Percentiles rank a stretch among this genome's conserved stretches.
phyloP scores from a whole-genome alignment of 2,329 filamentous ascomycete genomes.

The Diaporthe humulicola region DNA sequence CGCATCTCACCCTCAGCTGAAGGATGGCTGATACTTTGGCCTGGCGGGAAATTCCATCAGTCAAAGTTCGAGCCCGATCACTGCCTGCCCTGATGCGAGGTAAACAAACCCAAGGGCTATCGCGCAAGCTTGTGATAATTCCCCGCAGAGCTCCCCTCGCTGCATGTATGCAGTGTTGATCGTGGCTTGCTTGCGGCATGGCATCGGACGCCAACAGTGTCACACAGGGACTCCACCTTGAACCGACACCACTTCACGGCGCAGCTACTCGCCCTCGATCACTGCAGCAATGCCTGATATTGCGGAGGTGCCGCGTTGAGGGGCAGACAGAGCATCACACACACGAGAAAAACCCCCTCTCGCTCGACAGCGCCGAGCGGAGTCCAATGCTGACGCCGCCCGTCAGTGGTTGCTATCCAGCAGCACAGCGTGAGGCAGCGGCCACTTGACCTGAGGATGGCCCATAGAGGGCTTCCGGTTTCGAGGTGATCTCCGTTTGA shows the following conservation, averaged over 20 bases:
- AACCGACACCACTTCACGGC: neutral
- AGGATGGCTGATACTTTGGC: neutral
- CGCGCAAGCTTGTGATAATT: constrained; percentile 7
- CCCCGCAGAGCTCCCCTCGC: constrained; percentile 13
- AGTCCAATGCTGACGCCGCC: neutral
- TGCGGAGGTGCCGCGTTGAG: neutral
- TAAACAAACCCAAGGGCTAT: neutral
- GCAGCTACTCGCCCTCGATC: neutral
- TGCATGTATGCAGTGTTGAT: constrained; percentile 17
- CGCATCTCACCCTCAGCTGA: neutral
- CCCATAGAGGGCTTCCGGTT: neutral
- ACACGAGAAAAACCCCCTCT: neutral
- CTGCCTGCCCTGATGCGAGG: neutral
- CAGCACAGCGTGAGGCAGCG: neutral
- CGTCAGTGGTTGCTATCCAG: neutral
- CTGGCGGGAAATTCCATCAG: neutral
- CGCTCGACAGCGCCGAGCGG: neutral
- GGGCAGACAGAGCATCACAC: neutral
- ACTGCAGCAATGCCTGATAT: neutral
- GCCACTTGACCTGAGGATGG: constrained; percentile 27
- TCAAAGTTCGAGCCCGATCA: neutral
- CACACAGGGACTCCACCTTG: neutral
- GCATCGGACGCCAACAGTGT: constrained; percentile 16
- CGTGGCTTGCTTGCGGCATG: constrained; percentile 9
- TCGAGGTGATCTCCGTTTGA: too few species aligned